A percentile compares a stretch with the other conserved stretches of the same genome.
Conservation (phyloP, 2,329 filamentous ascomycete genomes). For the Beauveria australis region DNA sequence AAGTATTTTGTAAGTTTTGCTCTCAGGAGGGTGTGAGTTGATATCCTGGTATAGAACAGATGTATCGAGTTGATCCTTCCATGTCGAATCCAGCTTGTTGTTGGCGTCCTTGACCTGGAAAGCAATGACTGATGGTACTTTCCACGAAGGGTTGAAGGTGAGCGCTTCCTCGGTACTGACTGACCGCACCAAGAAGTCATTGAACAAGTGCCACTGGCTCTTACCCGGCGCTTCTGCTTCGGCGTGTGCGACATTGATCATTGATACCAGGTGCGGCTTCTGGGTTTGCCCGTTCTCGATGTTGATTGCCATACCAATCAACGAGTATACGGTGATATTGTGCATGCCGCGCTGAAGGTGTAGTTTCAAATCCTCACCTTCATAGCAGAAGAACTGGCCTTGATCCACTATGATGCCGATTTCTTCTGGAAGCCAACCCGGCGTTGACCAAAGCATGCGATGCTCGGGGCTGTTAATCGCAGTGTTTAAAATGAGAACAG, state of each 20-base stretch:
- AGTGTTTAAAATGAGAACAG: constrained; percentile 83
- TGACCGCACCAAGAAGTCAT: constrained; percentile 85
- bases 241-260: constrained; percentile 73
- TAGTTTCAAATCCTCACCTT: constrained; percentile 78
- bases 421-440: constrained; percentile 87
- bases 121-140: constrained; percentile 77
- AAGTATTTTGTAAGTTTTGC: constrained; percentile 53
- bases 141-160: constrained; percentile 86
- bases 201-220: constrained; percentile 90
- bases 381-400: constrained; percentile 90
- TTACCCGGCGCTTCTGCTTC: constrained; percentile 49
- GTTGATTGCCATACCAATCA: constrained; percentile 83
- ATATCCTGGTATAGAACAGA: constrained; percentile 71
- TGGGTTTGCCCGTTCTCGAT: constrained; percentile 80
- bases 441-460: constrained; percentile 76
- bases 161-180: constrained; percentile 77
- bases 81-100: constrained; percentile 74
- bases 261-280: constrained; percentile 83
- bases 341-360: constrained; percentile 73
- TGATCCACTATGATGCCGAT: constrained; percentile 86
- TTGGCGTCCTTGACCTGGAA: constrained; percentile 78
- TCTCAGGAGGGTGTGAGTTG: constrained; percentile 30
- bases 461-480: constrained; percentile 64
- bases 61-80: constrained; percentile 79
- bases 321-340: constrained; percentile 79